Base-by-base conservation (phyloP, 2,329 filamentous ascomycete species). In the Fusarium armeniacum region DNA sequence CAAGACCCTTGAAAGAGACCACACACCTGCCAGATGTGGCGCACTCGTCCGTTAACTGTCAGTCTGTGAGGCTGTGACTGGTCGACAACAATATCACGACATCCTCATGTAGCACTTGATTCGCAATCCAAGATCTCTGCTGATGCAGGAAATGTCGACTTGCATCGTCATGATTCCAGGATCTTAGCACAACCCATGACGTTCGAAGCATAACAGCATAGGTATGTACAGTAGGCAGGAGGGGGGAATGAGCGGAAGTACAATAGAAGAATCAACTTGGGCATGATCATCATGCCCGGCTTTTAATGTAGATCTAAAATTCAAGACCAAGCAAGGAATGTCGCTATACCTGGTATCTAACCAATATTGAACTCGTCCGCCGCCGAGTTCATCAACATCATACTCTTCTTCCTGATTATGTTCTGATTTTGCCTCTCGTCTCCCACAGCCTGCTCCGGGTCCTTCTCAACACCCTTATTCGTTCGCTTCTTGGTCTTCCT, bases 321-420 rank as follows among this genome's bases (percentile, higher is more conserved):
- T 47, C 30, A 67, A 70, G 33, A 45, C 58, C 54, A 66, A 43
- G 26, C 44, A 51, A 60, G 58, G 55, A 70, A 71, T 68, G 47
- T 44, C 57, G 58, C 49, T 52, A 12, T 41, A 52, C 18, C 13
- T 16, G 38, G 33, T 52, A 43, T 40, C 53, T 81, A 90, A 18
- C 89, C 89, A 76, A 92, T 86, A 76, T 92, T 92, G 75, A 92
- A 92, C 80, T 92, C 90, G 69, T 85, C 84, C 22, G 88, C 86
- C 63, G 83, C 84, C 71, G 89, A 87, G 80, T 87, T 90, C 81
- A 86, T 86, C 81, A 89, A 82, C 87, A 88, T 91, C 79, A 85
- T 87, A 78, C 84, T 87, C 67, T 88, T 89, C 86, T 76, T 87
- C 85, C 77, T 88, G 84, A 76, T 84, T 52, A 86, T 81, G 46